Conservation (phyloP, 768 basidiomycete species). For the Termitomyces sp. region DNA sequence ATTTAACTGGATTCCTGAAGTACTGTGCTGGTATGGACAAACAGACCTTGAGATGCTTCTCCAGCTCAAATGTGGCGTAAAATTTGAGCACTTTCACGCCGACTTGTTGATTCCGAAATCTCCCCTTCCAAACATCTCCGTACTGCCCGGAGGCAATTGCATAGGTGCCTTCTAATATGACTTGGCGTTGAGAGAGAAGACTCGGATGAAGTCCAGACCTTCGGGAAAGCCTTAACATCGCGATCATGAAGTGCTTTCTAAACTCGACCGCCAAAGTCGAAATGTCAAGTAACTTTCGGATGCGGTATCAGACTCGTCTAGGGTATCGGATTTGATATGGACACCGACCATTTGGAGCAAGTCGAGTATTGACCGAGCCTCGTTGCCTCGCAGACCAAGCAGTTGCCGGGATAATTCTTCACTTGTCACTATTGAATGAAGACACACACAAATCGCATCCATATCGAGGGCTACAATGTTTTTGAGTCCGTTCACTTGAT, state of each 20-base stretch:
- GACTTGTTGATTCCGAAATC: slow-evolving; percentile 19
- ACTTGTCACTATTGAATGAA: background rate
- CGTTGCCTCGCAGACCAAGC: background rate
- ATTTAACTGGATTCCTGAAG: background rate
- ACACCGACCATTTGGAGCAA: slow-evolving; percentile 8
- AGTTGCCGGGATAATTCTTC: background rate
- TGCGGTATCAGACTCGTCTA: background rate
- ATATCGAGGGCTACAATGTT: slow-evolving; percentile 7
- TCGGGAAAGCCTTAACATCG: slow-evolving; percentile 19
- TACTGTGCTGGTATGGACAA: background rate
- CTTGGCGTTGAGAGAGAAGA: slow-evolving; percentile 13
- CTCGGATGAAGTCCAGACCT: slow-evolving; percentile 22
- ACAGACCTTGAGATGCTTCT: slow-evolving; percentile 19
- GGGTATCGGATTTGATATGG: no score
- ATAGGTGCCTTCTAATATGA: slow-evolving; percentile 4
- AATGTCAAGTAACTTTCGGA: slow-evolving; percentile 6
- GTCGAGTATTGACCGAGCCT: slow-evolving; percentile 9
- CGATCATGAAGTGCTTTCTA: slow-evolving; percentile 8
- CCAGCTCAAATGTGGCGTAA: slow-evolving; percentile 9
- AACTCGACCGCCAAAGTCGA: slow-evolving; percentile 4
- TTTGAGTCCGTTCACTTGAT: slow-evolving; percentile 1
- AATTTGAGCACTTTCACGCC: slow-evolving; percentile 24
- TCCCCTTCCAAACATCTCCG: slow-evolving; percentile 24
- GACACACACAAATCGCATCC: slow-evolving; percentile 5
- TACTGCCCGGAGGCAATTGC: slow-evolving; percentile 22